Evolutionary conservation across 306 rosid species (phyloP).

Genomic region (Fragaria nilgerrensis): DNA sequence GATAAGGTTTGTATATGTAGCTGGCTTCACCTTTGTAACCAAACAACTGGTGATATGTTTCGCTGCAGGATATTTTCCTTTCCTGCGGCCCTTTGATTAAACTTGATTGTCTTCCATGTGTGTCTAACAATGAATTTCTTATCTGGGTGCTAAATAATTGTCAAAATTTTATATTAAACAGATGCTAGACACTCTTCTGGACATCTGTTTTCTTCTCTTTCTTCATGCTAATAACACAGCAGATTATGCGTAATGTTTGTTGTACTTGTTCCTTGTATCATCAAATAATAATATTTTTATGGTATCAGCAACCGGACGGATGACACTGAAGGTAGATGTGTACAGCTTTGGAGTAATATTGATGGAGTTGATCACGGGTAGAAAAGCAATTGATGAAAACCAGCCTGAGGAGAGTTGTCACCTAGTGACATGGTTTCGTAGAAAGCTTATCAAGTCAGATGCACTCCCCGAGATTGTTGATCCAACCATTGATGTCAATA

Average conservation of each 20-base stretch:
- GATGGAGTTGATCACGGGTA: slow-evolving; percentile 81
- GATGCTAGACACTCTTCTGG: not conserved
- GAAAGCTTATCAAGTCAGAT: slow-evolving; percentile 45
- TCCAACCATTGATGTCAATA: slow-evolving; percentile 47
- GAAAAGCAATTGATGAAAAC: slow-evolving; percentile 69
- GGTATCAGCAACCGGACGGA: slow-evolving; percentile 71
- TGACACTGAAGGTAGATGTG: slow-evolving; percentile 77
- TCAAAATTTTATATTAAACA: not conserved
- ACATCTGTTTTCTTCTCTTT: not conserved
- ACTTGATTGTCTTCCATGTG: too few relatives aligned
- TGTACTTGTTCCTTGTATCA: not conserved
- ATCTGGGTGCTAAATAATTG: too few relatives aligned
- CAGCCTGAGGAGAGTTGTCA: slow-evolving; percentile 76
- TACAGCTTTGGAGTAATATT: slow-evolving; percentile 95
- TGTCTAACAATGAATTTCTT: too few relatives aligned
- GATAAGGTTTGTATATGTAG: too few relatives aligned
- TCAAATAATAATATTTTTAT: slow-evolving; percentile 6
- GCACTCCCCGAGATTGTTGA: slow-evolving; percentile 50
- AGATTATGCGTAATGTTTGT: slow-evolving; percentile 1
- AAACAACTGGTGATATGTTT: too few relatives aligned
- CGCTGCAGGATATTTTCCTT: too few relatives aligned
- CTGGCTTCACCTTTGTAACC: too few relatives aligned
- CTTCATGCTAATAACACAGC: not conserved
- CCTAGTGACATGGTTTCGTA: slow-evolving; percentile 81
- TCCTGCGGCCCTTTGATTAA: too few relatives aligned